Percentiles rank a stretch among this genome's conserved stretches.
phyloP scores from a whole-genome alignment of 352 stramenopile species.

The Phytophthora nicotianae region DNA sequence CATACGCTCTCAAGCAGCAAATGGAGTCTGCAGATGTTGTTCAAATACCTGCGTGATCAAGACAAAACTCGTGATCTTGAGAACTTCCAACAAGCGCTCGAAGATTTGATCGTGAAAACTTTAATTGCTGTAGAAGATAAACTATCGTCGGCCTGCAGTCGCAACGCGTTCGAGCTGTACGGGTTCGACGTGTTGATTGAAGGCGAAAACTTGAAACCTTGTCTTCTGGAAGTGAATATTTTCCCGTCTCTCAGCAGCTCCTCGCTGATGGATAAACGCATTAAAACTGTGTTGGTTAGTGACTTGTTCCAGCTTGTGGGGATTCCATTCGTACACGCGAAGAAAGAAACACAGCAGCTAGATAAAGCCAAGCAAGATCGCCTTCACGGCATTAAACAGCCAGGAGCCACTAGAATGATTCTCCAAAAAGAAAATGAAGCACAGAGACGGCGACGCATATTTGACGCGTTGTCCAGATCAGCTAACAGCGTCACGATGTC shows the following conservation, averaged over 20 bases:
- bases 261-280: constrained; percentile 86
- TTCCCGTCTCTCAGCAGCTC: constrained; percentile 88
- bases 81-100: constrained; percentile 48
- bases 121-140: constrained; percentile 87
- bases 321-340: constrained; percentile 56
- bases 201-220: constrained; percentile 68
- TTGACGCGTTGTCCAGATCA: constrained; percentile 42
- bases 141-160: constrained; percentile 46
- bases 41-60: constrained; percentile 49
- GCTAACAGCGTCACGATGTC: constrained; percentile 15
- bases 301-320: constrained; percentile 87
- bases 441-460: constrained; percentile 28
- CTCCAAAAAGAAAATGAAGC: constrained; percentile 25
- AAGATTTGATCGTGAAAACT: constrained; percentile 90
- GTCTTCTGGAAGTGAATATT: constrained; percentile 92
- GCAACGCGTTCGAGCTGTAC: constrained; percentile 88
- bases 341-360: constrained; percentile 35
- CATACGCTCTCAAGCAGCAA: constrained; percentile 71
- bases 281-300: constrained; percentile 90
- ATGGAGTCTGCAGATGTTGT: constrained; percentile 75
- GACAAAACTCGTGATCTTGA: constrained; percentile 49
- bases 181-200: constrained; percentile 91
- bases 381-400: constrained; percentile 46
- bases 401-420: constrained; percentile 5
- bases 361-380: constrained; percentile 58